phyloP scores from a whole-genome alignment of 345 rosid species.

The Dovyalis caffra region DNA sequence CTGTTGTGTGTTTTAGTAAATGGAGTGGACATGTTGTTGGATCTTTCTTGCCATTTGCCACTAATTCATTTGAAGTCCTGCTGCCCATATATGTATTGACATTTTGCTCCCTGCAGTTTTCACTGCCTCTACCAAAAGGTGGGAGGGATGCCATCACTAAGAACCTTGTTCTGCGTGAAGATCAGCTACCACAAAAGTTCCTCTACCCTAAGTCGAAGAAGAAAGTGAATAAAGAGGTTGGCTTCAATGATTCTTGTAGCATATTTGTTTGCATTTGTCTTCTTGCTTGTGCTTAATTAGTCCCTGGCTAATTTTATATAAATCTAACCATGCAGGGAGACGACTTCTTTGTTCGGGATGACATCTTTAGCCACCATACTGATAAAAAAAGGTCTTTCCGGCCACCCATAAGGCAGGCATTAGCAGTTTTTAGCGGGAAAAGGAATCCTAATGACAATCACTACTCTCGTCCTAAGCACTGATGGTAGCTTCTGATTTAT shows the following conservation, averaged over 20 bases:
- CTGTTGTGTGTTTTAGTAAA: neutral
- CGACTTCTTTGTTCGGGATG: constrained; percentile 48
- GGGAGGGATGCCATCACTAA: constrained; percentile 89
- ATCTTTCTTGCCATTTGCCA: neutral
- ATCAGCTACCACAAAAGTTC: constrained; percentile 85
- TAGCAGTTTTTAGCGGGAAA: constrained; percentile 79
- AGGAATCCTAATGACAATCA: constrained; percentile 98
- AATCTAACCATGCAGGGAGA: constrained; percentile 50
- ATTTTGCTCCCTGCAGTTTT: constrained; percentile 51
- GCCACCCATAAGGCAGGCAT: constrained; percentile 83
- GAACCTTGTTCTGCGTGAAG: constrained; percentile 79
- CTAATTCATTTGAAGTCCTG: neutral
- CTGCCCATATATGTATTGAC: neutral
- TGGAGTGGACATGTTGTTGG: neutral
- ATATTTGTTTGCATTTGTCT: neutral
- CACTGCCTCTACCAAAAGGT: constrained; percentile 84
- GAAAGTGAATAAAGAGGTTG: constrained; percentile 65
- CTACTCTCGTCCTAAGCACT: constrained; percentile 61
- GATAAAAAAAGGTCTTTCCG: constrained; percentile 61
- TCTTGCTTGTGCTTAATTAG: neutral
- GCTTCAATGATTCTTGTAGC: neutral
- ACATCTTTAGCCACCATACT: constrained; percentile 57
- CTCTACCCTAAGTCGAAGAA: constrained; percentile 85
- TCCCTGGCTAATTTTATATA: no score
- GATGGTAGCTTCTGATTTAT: neutral